A percentile compares a stretch with the other conserved stretches of the same genome.
Evolutionary conservation across 2,329 filamentous ascomycete genomes (phyloP).

Genomic region (Talaromyces sp.): DNA sequence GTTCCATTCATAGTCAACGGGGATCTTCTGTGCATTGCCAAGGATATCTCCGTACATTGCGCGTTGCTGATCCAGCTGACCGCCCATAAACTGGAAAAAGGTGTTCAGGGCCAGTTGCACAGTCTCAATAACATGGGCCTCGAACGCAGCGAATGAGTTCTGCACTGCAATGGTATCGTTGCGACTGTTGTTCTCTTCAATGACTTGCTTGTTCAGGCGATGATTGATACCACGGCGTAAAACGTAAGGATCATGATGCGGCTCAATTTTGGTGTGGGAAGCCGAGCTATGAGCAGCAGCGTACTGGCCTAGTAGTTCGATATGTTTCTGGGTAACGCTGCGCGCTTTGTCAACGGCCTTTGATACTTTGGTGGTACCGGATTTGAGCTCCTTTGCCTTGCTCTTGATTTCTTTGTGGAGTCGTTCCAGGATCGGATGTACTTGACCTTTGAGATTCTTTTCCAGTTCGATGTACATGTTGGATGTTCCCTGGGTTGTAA

Average conservation of each 20-base stretch:
- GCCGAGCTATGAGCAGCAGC: conserved; percentile 70
- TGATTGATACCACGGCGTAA: conserved; percentile 74
- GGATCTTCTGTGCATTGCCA: conserved; percentile 67
- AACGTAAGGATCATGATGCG: conserved; percentile 81
- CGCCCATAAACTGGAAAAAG: conserved; percentile 74
- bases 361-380: conserved; percentile 73
- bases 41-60: conserved; percentile 81
- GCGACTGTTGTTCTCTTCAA: conserved; percentile 92
- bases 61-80: conserved; percentile 75
- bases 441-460: conserved; percentile 78
- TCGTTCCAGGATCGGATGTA: conserved; percentile 82
- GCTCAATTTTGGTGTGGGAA: conserved; percentile 63
- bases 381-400: conserved; percentile 82
- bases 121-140: conserved; percentile 75
- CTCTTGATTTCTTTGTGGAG: conserved; percentile 95
- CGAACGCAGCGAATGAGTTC: conserved; percentile 80
- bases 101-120: conserved; percentile 76
- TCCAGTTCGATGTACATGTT: conserved; percentile 89
- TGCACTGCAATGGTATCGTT: conserved; percentile 91
- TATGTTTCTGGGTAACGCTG: conserved; percentile 83
- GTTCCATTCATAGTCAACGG: conserved; percentile 85
- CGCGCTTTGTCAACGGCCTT: conserved; percentile 92
- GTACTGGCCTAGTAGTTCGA: conserved; percentile 85
- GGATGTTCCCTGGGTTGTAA: conserved; percentile 62
- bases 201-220: conserved; percentile 81